Conservation (phyloP, 1,139 yeast species). For the Zygotorulaspora mrakii region DNA sequence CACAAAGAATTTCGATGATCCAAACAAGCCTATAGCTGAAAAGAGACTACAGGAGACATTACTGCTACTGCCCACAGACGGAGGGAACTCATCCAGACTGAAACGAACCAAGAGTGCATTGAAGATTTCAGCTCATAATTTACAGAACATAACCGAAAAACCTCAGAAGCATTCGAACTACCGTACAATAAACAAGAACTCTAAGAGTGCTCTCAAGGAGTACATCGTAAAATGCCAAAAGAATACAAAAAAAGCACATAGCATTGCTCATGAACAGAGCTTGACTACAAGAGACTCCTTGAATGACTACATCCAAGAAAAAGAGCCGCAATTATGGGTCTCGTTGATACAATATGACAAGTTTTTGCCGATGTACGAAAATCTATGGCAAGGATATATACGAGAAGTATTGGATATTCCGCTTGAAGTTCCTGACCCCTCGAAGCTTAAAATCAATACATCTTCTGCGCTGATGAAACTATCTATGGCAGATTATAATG, state of each 20-base stretch:
- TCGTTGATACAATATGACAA: slow-evolving; percentile 28
- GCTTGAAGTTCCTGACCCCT: slow-evolving; percentile 14
- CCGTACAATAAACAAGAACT: slow-evolving; percentile 28
- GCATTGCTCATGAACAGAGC: slow-evolving; percentile 22
- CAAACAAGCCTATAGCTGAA: slow-evolving; percentile 33
- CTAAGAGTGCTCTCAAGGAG: slow-evolving; percentile 29
- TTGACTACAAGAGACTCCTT: slow-evolving; percentile 16
- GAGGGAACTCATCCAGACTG: slow-evolving; percentile 28
- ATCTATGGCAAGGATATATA: slow-evolving; percentile 35
- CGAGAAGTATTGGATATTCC: slow-evolving; percentile 32
- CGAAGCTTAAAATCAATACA: slow-evolving; percentile 26
- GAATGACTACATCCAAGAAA: slow-evolving; percentile 17
- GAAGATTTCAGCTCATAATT: slow-evolving; percentile 18
- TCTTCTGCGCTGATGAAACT: slow-evolving; percentile 47
- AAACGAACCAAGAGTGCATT: slow-evolving; percentile 21
- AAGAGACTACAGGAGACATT: slow-evolving; percentile 31
- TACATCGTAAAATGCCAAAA: slow-evolving; percentile 25
- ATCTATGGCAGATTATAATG: slow-evolving; percentile 80
- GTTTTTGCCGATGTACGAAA: slow-evolving; percentile 29
- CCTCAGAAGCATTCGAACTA: slow-evolving; percentile 27
- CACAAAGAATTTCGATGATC: slow-evolving; percentile 30
- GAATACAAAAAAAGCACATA: slow-evolving; percentile 19
- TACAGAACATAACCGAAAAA: slow-evolving; percentile 4
- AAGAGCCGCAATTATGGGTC: slow-evolving; percentile 20
- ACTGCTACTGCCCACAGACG: slow-evolving; percentile 35